Percentiles rank a stretch among this genome's conserved stretches.
These are phyloP conservation scores for Diaporthe humulicola DNA, from an alignment of 2,329 filamentous ascomycete genomes.

Conservation along the genomic window DNA sequence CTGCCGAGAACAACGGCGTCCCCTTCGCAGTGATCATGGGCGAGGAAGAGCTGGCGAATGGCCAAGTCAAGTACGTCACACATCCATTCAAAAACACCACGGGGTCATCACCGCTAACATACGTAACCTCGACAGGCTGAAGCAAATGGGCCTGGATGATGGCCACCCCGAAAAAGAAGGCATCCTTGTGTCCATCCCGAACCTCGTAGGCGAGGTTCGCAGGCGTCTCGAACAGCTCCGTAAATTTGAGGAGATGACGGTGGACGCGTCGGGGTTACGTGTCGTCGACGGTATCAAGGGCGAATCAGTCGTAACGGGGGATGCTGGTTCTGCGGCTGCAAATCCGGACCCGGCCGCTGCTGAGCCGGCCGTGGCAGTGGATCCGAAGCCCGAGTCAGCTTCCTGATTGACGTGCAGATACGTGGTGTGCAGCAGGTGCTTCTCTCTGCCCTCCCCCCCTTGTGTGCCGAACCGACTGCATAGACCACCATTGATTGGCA, in stretches of 20 bases:
- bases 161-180: conserved; percentile 94
- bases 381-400: conserved; percentile 22
- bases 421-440: neutral
- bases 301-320: conserved; percentile 50
- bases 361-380: conserved; percentile 15
- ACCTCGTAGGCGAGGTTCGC: conserved; percentile 73
- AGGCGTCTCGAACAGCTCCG: conserved; percentile 56
- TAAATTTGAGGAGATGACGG: conserved; percentile 58
- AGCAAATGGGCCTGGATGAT: conserved; percentile 77
- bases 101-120: conserved; percentile 2
- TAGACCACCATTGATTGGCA: conserved; percentile 17
- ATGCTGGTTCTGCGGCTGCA: conserved; percentile 40
- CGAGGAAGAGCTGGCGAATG: conserved; percentile 86
- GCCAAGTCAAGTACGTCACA: conserved; percentile 69
- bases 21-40: conserved; percentile 92
- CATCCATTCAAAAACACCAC: conserved; percentile 63
- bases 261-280: conserved; percentile 58
- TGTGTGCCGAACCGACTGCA: neutral
- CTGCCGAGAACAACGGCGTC: conserved; percentile 82
- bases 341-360: conserved; percentile 26
- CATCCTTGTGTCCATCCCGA: conserved; percentile 75
- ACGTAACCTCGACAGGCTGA: conserved; percentile 73
- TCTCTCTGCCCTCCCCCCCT: neutral
- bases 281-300: conserved; percentile 62
- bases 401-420: conserved; percentile 20